Evolutionary conservation across 2,329 filamentous ascomycete genomes (phyloP).

Genomic region (Didymella exigua): DNA sequence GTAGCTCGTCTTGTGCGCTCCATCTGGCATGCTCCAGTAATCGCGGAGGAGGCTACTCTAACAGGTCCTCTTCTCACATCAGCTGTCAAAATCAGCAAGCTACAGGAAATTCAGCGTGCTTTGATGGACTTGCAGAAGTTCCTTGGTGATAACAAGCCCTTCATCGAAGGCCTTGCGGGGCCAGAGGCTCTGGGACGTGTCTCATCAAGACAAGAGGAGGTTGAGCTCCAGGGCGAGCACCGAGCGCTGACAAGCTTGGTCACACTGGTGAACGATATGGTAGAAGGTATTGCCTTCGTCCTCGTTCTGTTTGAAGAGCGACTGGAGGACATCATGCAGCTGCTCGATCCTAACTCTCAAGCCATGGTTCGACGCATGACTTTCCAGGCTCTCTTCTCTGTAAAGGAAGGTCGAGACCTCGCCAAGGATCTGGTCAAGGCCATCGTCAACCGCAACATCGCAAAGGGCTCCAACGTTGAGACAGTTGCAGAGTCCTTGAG

Average conservation of each 20-base stretch:
- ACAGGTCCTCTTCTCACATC: constrained; percentile 69
- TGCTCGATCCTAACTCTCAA: constrained; percentile 69
- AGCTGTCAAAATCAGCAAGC: constrained; percentile 69
- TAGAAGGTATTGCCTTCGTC: constrained; percentile 96
- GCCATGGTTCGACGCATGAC: constrained; percentile 76
- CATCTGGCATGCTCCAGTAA: constrained; percentile 82
- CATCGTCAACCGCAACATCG: constrained; percentile 97
- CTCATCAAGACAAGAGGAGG: constrained; percentile 84
- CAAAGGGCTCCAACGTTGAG: constrained; percentile 95
- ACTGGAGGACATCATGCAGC: constrained; percentile 81
- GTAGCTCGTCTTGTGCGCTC: constrained; percentile 85
- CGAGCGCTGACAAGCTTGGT: constrained; percentile 87
- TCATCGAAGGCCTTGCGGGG: constrained; percentile 93
- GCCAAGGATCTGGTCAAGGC: constrained; percentile 95
- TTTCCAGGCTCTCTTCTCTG: constrained; percentile 86
- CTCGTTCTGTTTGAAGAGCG: constrained; percentile 93
- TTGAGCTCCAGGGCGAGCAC: constrained; percentile 91
- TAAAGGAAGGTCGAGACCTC: constrained; percentile 78
- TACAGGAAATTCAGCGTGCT: constrained; percentile 78
- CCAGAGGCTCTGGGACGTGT: constrained; percentile 82
- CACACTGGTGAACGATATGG: constrained; percentile 84
- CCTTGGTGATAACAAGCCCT: constrained; percentile 81
- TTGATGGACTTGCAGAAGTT: constrained; percentile 81
- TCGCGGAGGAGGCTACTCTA: constrained; percentile 60
- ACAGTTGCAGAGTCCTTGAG: constrained; percentile 94